Percentiles rank a stretch among this genome's conserved stretches.
Conservation (phyloP, 2,329 filamentous ascomycete genomes). For the Fusarium staphyleae region DNA sequence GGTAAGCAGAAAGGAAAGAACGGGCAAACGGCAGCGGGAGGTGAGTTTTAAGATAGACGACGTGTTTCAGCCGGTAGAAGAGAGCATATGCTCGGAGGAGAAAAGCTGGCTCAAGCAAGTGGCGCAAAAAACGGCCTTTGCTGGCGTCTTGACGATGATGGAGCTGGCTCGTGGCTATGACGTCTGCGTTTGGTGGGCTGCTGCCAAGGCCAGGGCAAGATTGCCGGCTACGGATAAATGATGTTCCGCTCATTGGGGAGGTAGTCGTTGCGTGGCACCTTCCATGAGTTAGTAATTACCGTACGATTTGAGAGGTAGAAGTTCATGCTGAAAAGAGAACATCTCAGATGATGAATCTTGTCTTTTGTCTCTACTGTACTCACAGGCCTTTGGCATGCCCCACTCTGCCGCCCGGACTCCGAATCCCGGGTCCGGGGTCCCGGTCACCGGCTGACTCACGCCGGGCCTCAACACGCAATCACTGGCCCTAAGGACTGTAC, state of each 20-base stretch:
- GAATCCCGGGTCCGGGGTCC: background rate
- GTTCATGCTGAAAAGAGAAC: no score
- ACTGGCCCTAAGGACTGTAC: no score
- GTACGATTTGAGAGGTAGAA: no score
- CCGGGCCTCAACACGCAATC: background rate
- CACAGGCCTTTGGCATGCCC: no score
- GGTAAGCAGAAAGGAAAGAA: constrained; percentile 6
- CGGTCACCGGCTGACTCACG: constrained; percentile 3
- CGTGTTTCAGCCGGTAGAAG: background rate
- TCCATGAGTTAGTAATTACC: no score
- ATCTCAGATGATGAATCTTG: no score
- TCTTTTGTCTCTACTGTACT: no score
- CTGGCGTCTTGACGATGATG: constrained; percentile 22
- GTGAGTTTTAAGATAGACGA: background rate
- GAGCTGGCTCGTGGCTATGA: constrained; percentile 33
- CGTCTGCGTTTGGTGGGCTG: constrained; percentile 36
- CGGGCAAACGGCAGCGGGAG: background rate
- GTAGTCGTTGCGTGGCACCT: no score
- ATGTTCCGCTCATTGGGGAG: constrained; percentile 23
- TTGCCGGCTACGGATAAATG: constrained; percentile 22
- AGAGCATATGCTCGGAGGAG: background rate
- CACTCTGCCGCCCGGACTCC: no score
- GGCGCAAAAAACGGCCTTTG: constrained; percentile 11
- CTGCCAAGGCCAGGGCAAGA: constrained; percentile 8
- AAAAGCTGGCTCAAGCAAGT: constrained; percentile 5